phyloP scores from a whole-genome alignment of 305 asterid species.

The Solanum hybrid region DNA sequence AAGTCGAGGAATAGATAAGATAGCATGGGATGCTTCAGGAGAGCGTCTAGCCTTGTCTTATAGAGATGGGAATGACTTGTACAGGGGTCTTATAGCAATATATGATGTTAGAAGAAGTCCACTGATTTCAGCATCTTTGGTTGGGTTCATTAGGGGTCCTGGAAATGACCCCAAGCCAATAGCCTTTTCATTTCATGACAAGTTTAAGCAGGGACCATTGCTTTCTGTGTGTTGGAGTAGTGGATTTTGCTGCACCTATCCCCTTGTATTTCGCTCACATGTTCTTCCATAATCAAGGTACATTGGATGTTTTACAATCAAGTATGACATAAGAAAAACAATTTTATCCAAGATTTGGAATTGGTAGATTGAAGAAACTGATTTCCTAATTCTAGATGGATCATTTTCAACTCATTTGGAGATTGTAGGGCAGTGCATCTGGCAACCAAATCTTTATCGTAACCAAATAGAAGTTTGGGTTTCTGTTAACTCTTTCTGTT shows the following conservation, averaged over 20 bases:
- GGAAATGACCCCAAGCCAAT: conserved; percentile 79
- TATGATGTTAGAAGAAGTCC: conserved; percentile 85
- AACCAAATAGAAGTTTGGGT: neutral
- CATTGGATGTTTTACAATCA: neutral
- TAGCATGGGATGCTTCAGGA: conserved; percentile 97
- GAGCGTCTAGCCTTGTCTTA: conserved; percentile 89
- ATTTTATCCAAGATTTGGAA: neutral
- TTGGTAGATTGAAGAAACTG: neutral
- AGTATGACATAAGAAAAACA: neutral
- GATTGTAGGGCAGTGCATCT: neutral
- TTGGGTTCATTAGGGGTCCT: conserved; percentile 96
- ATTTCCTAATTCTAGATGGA: neutral
- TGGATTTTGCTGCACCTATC: conserved; percentile 94
- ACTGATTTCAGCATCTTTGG: conserved; percentile 67
- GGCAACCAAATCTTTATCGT: neutral
- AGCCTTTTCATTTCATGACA: conserved; percentile 75
- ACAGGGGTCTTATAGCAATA: conserved; percentile 76
- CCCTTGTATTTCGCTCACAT: conserved; percentile 62
- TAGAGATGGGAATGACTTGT: conserved; percentile 68
- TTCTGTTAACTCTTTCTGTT: neutral
- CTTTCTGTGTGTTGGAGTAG: conserved; percentile 98
- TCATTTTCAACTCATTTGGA: neutral
- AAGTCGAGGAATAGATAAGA: conserved; percentile 72
- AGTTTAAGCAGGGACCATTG: conserved; percentile 87
- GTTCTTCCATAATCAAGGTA: conserved; percentile 27